Evolutionary conservation across 1,284 basidiomycete species (phyloP).

Genomic region (Fistulinella cinereoalba): DNA sequence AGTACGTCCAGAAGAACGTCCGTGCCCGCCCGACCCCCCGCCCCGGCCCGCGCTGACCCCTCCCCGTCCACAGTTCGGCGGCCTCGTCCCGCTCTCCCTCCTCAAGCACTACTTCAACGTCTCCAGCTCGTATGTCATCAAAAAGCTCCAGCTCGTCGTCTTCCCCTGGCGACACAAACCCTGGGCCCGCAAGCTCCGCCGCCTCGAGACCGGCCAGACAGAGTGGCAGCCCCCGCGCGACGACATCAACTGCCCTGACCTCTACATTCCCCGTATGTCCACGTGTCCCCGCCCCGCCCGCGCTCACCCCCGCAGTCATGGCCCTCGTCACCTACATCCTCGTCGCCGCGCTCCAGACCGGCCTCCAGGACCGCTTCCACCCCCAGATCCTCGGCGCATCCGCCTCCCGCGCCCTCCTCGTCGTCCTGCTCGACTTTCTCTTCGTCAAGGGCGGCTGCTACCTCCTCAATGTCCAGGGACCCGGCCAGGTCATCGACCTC

Average conservation of each 20-base stretch:
- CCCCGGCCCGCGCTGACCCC: background rate
- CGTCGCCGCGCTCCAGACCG: constrained; percentile 80
- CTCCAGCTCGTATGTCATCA: constrained; percentile 92
- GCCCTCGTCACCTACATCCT: constrained; percentile 95
- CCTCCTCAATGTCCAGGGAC: constrained; percentile 79
- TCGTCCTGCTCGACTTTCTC: constrained; percentile 83
- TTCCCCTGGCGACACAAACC: constrained; percentile 95
- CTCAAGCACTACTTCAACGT: constrained; percentile 97
- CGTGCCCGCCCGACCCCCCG: constrained; percentile 34
- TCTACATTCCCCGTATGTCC: constrained; percentile 90
- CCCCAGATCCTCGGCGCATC: constrained; percentile 89
- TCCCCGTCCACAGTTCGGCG: constrained; percentile 72
- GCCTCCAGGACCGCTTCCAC: constrained; percentile 81
- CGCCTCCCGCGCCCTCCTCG: constrained; percentile 78
- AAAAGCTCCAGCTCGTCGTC: constrained; percentile 86
- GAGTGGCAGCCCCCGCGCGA: constrained; percentile 91
- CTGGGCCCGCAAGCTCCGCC: constrained; percentile 67
- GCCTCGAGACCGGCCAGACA: constrained; percentile 64
- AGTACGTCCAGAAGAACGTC: constrained; percentile 94
- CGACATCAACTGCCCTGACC: constrained; percentile 93
- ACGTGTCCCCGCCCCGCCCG: background rate
- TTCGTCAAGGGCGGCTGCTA: constrained; percentile 92
- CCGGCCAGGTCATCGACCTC: constrained; percentile 69
- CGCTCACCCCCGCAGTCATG: constrained; percentile 65
- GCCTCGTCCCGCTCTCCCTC: constrained; percentile 70